Base-by-base conservation (phyloP, 306 rosid species). In the Sicyos edulis region DNA sequence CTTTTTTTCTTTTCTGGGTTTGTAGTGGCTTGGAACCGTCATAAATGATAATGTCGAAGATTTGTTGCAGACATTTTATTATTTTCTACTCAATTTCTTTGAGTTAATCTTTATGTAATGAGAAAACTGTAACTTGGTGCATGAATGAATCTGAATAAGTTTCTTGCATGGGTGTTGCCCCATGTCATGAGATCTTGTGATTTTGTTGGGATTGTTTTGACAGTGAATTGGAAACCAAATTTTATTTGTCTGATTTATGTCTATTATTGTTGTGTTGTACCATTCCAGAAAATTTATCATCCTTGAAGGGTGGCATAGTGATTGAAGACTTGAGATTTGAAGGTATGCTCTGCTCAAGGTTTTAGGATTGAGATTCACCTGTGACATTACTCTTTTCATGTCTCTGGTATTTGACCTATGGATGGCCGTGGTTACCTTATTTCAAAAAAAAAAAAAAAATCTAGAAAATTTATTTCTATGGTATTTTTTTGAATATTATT, bases 21-120 rank as follows among this genome's bases (percentile, higher is more conserved):
- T 21, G 47, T 52, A 75, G 55, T 58, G 14, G 17, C 40, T 74
- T 37, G 58, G 16, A 21, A 73, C 17, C 11, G 40, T 56, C 2
- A 54, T 56, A 26, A 5, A 45, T 19, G 96, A 83, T 84, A 80
- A 81, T 84, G 85, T 79, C 81, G 80, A 81, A 85, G 82, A 87
- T 74, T 80, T 24, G 76, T 75, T 72, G 62, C 74, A 74, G 80
- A 74, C 87, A 45, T 80, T 26, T 24, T 58, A 73, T 75, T 66
- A 12, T 57, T 34, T 62, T 77, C 42, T 78, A 71, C 64, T 71
- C 78, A 75, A 75, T 83, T 71, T 32, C 37, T 32, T 78, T 76
- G 67, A 75, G 50, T 63, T 63, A 2, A 63, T 63, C 26, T 63
- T 63, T 40, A 32, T 63, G 70, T 37, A 37, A 40, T 40, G 70